phyloP scores from a whole-genome alignment of 1,284 basidiomycete species.

The Volvariella surrecta region DNA sequence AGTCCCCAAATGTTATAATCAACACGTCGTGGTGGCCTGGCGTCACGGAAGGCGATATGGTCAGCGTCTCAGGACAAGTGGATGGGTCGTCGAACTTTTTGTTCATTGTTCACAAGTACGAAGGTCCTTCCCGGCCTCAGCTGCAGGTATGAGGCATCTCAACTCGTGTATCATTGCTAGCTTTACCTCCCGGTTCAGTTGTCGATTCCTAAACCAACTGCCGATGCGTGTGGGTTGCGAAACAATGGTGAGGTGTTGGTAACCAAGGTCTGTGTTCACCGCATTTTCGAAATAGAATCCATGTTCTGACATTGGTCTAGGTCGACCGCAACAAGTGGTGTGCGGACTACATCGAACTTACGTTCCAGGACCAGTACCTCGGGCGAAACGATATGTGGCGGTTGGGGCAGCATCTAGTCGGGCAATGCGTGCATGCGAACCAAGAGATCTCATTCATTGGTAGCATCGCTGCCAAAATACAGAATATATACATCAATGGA shows the following conservation, averaged over 20 bases:
- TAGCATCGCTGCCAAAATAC: constrained; percentile 72
- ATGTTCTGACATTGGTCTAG: constrained; percentile 34
- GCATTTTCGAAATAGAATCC: not conserved
- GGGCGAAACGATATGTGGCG: constrained; percentile 94
- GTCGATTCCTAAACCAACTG: constrained; percentile 61
- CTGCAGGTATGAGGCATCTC: constrained; percentile 42
- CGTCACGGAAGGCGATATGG: constrained; percentile 61
- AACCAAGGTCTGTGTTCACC: constrained; percentile 43
- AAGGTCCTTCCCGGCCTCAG: constrained; percentile 48
- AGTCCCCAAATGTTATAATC: constrained; percentile 49
- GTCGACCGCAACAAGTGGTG: constrained; percentile 56
- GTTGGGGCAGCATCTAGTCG: constrained; percentile 66
- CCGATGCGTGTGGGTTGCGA: constrained; percentile 60
- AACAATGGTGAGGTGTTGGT: constrained; percentile 64
- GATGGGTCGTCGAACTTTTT: constrained; percentile 44
- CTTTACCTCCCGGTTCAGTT: constrained; percentile 35
- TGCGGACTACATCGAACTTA: constrained; percentile 82
- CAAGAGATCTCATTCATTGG: constrained; percentile 75
- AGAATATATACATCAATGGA: constrained; percentile 63
- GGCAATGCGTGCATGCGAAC: constrained; percentile 64
- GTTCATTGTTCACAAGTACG: constrained; percentile 58
- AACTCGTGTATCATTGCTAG: constrained; percentile 3
- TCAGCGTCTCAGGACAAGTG: constrained; percentile 42
- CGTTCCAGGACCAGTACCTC: constrained; percentile 88
- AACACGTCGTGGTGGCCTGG: constrained; percentile 72